A percentile compares a stretch with the other conserved stretches of the same genome.
Evolutionary conservation across 352 stramenopile genomes (phyloP).

Genomic region (Globisporangium paddicum): DNA sequence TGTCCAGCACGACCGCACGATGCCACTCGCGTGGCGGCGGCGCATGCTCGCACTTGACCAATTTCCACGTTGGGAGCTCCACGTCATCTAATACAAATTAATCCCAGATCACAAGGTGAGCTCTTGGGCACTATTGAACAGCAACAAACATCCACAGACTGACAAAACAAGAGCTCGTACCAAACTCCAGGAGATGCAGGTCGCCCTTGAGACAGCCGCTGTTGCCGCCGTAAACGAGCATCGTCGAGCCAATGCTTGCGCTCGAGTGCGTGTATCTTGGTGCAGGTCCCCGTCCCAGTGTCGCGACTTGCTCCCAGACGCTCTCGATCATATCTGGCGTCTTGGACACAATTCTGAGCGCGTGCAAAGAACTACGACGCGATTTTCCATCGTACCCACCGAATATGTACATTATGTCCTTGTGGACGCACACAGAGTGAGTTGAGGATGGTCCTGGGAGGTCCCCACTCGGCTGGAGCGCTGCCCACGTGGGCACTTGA

Average conservation of each 20-base stretch:
- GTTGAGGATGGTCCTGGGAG: slow-evolving; percentile 42
- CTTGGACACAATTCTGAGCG: slow-evolving; percentile 33
- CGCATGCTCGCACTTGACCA: slow-evolving; percentile 34
- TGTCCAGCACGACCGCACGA: slow-evolving; percentile 31
- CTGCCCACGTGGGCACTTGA: slow-evolving; percentile 36
- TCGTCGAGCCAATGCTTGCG: slow-evolving; percentile 37
- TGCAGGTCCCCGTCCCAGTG: slow-evolving; percentile 27
- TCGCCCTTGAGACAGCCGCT: slow-evolving; percentile 59
- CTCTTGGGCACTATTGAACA: background rate
- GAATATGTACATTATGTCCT: slow-evolving; percentile 54
- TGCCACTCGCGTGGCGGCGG: slow-evolving; percentile 48
- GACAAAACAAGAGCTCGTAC: slow-evolving; percentile 4
- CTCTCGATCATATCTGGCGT: slow-evolving; percentile 31
- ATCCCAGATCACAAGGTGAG: background rate
- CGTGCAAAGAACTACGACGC: slow-evolving; percentile 40
- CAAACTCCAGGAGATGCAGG: slow-evolving; percentile 42
- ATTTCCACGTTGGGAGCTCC: slow-evolving; percentile 40
- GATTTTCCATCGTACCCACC: slow-evolving; percentile 60
- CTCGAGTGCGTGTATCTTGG: slow-evolving; percentile 52
- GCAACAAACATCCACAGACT: background rate
- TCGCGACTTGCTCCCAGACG: slow-evolving; percentile 34
- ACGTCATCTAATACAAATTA: slow-evolving; percentile 14
- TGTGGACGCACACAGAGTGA: slow-evolving; percentile 46
- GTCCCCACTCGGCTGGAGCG: slow-evolving; percentile 37
- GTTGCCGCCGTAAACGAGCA: slow-evolving; percentile 55